Base-by-base conservation (phyloP, 2,329 filamentous ascomycete species). In the Phyllosticta citriasiana region DNA sequence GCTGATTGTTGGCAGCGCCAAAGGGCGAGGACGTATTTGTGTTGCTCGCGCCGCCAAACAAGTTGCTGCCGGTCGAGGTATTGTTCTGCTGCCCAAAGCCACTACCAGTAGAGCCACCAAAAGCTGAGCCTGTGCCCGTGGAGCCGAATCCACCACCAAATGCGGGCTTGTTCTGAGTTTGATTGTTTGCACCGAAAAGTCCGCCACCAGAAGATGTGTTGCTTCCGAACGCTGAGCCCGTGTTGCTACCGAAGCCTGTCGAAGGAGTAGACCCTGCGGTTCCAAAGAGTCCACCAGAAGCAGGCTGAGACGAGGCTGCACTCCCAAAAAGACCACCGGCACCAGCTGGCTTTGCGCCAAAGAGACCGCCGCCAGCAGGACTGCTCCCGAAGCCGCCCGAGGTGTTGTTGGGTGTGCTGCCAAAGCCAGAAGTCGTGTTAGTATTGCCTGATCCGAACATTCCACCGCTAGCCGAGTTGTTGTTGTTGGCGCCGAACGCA, bases 401-500 rank as follows among this genome's bases (percentile, higher is more conserved):
- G 22, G 69, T 69, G 47, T 64, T 65, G 40, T 53, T 57, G n/a
- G 57, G 35, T 8, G 35, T 35, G 16, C 61, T 59, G n/a, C 64
- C 64, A 55, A 66, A 66, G 26, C 59, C 58, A 55, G 61, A 47
- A 57, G 65, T 67, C 7, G 66, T 68, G 25, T 61, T 70, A 60
- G 66, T 71, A 54, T 70, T 75, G 51, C 67, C 63, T 40, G 62
- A 64, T 4, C 77, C 77, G 62, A 80, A 80, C 5, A 78, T 66
- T 26, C 76, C 72, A 40, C 78, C 77, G 35, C 76, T 74, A 64
- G 67, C 73, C 40, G 40, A 47, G 59, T 70, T 73, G 14, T 68
- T 67, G 55, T 64, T 71, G 40, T 63, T 67, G 50, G 75, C 63
- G 54, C 83, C 82, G 66, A 85, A 85, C 64, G 76, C 71, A n/a